Percentiles rank a stretch among this genome's conserved stretches.
phyloP scores from a whole-genome alignment of 1,284 basidiomycete genomes.

The Ceratobasidium sp. region DNA sequence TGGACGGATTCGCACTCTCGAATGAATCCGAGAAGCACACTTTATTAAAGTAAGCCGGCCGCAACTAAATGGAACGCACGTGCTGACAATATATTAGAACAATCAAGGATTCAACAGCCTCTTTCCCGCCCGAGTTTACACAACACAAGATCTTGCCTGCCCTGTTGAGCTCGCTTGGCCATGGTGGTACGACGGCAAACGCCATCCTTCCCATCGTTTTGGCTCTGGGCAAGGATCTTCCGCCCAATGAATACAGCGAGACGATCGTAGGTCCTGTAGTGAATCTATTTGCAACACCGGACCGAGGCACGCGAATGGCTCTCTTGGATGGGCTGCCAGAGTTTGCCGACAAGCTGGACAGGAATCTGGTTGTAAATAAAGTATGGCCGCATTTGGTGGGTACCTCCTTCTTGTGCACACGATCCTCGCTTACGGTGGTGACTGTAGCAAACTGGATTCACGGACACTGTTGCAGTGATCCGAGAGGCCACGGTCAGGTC shows the following conservation, averaged over 20 bases:
- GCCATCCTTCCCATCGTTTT: conserved; percentile 85
- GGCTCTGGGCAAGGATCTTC: conserved; percentile 77
- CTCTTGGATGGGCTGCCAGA: conserved; percentile 86
- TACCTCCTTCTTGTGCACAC: conserved; percentile 40
- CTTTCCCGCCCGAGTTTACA: conserved; percentile 89
- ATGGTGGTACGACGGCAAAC: conserved; percentile 82
- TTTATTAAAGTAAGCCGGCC: conserved; percentile 70
- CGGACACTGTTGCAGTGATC: conserved; percentile 92
- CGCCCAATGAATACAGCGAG: conserved; percentile 76
- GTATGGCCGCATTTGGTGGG: conserved; percentile 92
- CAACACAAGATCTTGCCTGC: conserved; percentile 89
- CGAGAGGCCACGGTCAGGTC: conserved; percentile 95
- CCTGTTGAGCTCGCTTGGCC: conserved; percentile 84
- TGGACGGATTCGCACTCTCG: conserved; percentile 88
- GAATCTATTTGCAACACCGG: conserved; percentile 86
- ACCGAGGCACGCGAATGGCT: conserved; percentile 94
- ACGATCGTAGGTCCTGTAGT: conserved; percentile 81
- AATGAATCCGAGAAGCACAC: conserved; percentile 83
- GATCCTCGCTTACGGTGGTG: not conserved
- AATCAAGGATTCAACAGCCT: conserved; percentile 80
- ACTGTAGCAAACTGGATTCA: conserved; percentile 88
- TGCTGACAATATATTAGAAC: conserved; percentile 60
- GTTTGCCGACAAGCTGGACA: conserved; percentile 89
- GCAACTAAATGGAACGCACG: not conserved
- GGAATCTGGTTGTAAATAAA: conserved; percentile 84